Evolutionary conservation across 495 filamentous ascomycete genomes (phyloP).

Genomic region (Xylaria venustula): DNA sequence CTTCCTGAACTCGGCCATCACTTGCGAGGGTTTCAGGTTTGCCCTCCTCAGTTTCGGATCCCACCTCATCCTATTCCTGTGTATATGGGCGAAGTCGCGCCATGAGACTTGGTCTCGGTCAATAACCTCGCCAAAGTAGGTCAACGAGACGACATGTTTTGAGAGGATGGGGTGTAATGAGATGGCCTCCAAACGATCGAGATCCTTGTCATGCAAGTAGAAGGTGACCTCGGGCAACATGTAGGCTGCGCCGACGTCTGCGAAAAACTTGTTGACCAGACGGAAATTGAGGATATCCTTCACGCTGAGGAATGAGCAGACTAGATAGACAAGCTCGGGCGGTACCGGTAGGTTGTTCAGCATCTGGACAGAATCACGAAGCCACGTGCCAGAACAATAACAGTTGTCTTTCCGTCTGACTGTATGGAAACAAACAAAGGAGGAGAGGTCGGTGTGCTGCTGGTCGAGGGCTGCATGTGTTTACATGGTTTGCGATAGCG

Average conservation of each 20-base stretch:
- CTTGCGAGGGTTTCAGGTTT: neutral
- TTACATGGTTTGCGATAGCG: too few species aligned
- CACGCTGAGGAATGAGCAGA: constrained; percentile 10
- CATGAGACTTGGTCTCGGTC: neutral
- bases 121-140: constrained; percentile 4
- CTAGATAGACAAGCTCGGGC: constrained; percentile 7
- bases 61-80: neutral
- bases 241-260: constrained; percentile 13
- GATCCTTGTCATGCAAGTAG: constrained; percentile 2
- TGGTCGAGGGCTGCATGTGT: too few species aligned
- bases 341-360: constrained; percentile 17
- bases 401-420: too few species aligned
- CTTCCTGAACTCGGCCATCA: neutral
- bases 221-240: constrained; percentile 10
- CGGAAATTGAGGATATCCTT: constrained; percentile 14
- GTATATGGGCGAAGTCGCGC: constrained; percentile 3
- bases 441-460: too few species aligned
- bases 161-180: constrained; percentile 13
- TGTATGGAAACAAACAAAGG: too few species aligned
- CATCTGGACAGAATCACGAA: neutral
- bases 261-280: constrained; percentile 15
- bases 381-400: too few species aligned
- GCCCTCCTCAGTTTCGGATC: neutral
- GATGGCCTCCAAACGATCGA: neutral
- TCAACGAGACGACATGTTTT: constrained; percentile 11